Conservation (phyloP, 2,329 filamentous ascomycete genomes). For the Microsporum ferrugineum region DNA sequence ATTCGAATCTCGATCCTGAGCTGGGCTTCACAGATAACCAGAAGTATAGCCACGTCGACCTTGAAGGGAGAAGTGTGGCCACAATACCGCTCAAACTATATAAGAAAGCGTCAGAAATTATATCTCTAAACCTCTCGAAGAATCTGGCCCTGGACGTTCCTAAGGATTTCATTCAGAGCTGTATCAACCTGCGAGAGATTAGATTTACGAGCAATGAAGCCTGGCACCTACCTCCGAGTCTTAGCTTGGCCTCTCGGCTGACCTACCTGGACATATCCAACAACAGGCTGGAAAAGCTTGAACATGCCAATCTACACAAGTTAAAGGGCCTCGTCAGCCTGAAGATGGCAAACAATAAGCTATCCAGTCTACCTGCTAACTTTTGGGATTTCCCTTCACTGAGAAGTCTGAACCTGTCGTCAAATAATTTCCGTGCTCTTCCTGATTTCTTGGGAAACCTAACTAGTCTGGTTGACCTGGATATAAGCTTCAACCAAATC, state of each 20-base stretch:
- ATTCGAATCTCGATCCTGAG: slow-evolving; percentile 60
- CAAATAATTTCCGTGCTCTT: slow-evolving; percentile 78
- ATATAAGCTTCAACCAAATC: slow-evolving; percentile 94
- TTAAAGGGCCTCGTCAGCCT: slow-evolving; percentile 71
- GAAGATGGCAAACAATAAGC: slow-evolving; percentile 84
- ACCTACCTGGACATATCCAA: slow-evolving; percentile 92
- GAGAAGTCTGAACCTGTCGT: slow-evolving; percentile 80
- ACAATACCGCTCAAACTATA: slow-evolving; percentile 93
- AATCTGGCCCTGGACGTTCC: slow-evolving; percentile 89
- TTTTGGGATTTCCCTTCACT: slow-evolving; percentile 71
- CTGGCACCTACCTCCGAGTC: slow-evolving; percentile 68
- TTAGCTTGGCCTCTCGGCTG: slow-evolving; percentile 67
- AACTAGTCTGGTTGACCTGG: slow-evolving; percentile 74
- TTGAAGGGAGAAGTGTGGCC: slow-evolving; percentile 78
- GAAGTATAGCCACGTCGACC: slow-evolving; percentile 88
- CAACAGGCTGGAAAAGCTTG: slow-evolving; percentile 77
- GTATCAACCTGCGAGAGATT: slow-evolving; percentile 82
- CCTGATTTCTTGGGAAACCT: slow-evolving; percentile 76
- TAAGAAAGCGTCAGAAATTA: slow-evolving; percentile 81
- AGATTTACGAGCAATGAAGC: slow-evolving; percentile 94
- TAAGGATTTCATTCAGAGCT: slow-evolving; percentile 91
- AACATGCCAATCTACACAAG: slow-evolving; percentile 68
- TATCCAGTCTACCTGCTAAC: slow-evolving; percentile 66
- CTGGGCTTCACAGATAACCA: slow-evolving; percentile 69
- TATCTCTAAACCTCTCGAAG: slow-evolving; percentile 82